These are phyloP conservation scores for Cladophialophora immunda DNA, from an alignment of 2,329 filamentous ascomycete genomes.

Conservation along the genomic window DNA sequence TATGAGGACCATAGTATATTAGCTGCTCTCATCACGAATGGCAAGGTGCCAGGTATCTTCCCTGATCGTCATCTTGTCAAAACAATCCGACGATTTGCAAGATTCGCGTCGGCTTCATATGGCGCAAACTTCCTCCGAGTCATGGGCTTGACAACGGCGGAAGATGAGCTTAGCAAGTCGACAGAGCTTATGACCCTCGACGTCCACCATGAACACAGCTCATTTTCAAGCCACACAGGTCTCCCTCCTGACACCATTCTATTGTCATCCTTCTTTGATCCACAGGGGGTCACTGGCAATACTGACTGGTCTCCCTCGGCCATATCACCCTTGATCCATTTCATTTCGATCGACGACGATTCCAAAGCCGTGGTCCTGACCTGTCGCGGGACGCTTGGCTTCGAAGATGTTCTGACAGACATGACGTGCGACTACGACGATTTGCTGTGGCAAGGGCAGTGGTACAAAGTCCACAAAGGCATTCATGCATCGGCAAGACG, in stretches of 20 bases:
- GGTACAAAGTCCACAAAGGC: constrained; percentile 77
- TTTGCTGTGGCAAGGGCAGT: constrained; percentile 68
- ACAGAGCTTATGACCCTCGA: constrained; percentile 44
- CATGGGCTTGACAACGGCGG: constrained; percentile 50
- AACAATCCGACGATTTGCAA: constrained; percentile 56
- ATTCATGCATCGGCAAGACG: constrained; percentile 75
- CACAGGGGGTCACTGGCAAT: constrained; percentile 68
- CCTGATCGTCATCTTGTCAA: constrained; percentile 55
- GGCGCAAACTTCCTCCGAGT: constrained; percentile 56
- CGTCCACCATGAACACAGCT: constrained; percentile 54
- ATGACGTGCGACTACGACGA: constrained; percentile 78
- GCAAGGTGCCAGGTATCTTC: constrained; percentile 56
- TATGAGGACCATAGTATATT: constrained; percentile 57
- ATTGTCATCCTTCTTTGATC: constrained; percentile 75
- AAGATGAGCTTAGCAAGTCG: constrained; percentile 43
- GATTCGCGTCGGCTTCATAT: constrained; percentile 58
- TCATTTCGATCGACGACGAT: constrained; percentile 75
- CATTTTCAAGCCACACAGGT: constrained; percentile 56
- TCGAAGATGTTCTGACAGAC: constrained; percentile 77
- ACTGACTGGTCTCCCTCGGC: constrained; percentile 64
- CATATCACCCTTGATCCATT: constrained; percentile 73
- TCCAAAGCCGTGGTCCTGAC: constrained; percentile 77
- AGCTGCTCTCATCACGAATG: constrained; percentile 53
- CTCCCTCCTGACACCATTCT: constrained; percentile 60
- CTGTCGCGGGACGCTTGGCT: constrained; percentile 75